Evolutionary conservation across 2,329 filamentous ascomycete genomes (phyloP), one percentile per base, ranked within the genome.

Genomic region (Talaromyces sp.): DNA sequence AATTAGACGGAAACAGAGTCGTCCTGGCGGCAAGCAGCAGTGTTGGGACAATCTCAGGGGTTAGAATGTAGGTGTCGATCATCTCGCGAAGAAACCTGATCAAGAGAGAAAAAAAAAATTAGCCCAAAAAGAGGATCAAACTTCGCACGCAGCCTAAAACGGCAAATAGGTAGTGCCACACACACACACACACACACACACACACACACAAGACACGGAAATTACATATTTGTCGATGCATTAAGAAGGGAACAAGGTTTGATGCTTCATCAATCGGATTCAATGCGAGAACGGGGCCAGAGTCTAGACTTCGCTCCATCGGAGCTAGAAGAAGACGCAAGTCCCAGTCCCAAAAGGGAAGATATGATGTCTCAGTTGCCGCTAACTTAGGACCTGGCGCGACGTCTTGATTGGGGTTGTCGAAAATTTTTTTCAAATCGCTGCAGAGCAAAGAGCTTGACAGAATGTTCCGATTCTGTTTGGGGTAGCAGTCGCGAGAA

Each of bases 1-100:
- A 81, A 75, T 95, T 95, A 21, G 91, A 89, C 66, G 94, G 93
- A 73, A 97, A 97, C 59, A 97, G 80, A 62, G 89, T 85, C 68
- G 84, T 85, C 72, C 94, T 89, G 69, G 90, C 81, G 66, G 86
- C 74, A 58, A 72, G 73, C 24, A 80, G 73, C 66, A 90, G 75
- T 71, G 81, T 80, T 72, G 89, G 86, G 59, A 92, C 79, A 66
- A 84, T 80, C 63, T 81, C 81, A 66, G 87, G 80, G 75, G 87
- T 83, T 63, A 91, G 79, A 62, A 90, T 72, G 70, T 83, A 77
- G 83, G 80, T 76, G 82, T 89, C 74, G 69, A 77, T 79, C 67
- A 71, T 74, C 66, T 78, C 70, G 64, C 73, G 74, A 58, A 79
- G 73, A 65, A 79, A 79, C 70, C 77, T 80, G 67, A 54, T 55